phyloP scores from a whole-genome alignment of 257 asterid species.

The Solanum sejunctum region DNA sequence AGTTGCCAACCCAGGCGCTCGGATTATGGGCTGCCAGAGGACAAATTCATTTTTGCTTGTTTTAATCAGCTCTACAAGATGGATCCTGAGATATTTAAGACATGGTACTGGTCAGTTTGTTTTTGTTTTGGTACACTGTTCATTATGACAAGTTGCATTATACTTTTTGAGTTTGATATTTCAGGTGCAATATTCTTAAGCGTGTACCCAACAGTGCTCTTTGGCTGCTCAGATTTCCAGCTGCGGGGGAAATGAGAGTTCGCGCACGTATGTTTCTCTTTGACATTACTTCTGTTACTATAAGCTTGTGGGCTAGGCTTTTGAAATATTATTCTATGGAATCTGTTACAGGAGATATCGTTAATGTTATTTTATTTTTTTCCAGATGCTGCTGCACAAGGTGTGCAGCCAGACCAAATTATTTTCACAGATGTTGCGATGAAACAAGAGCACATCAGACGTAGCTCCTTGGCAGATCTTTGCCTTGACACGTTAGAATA shows the following conservation, averaged over 20 bases:
- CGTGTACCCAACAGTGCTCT: constrained; percentile 96
- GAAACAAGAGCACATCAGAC: constrained; percentile 96
- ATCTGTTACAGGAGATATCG: background rate
- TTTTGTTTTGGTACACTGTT: background rate
- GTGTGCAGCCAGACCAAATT: constrained; percentile 91
- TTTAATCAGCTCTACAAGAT: constrained; percentile 99
- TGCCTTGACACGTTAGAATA: constrained; percentile 80
- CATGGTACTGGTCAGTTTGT: constrained; percentile 45
- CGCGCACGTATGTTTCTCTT: constrained; percentile 56
- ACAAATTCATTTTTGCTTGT: constrained; percentile 92
- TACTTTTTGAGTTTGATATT: background rate
- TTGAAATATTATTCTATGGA: background rate
- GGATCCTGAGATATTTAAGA: constrained; percentile 87
- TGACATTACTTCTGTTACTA: background rate
- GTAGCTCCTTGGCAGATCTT: constrained; percentile 90
- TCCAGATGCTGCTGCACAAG: constrained; percentile 91
- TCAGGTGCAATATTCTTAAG: constrained; percentile 96
- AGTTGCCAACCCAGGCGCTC: constrained; percentile 76
- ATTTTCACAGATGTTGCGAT: constrained; percentile 95
- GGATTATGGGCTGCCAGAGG: constrained; percentile 89
- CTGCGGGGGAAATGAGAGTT: constrained; percentile 94
- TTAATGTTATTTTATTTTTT: background rate
- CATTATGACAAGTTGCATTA: background rate
- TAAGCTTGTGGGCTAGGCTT: background rate
- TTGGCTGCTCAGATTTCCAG: constrained; percentile 97